Base-by-base conservation (phyloP, 331 rosid species). In the Rhamnella rubrinervis region DNA sequence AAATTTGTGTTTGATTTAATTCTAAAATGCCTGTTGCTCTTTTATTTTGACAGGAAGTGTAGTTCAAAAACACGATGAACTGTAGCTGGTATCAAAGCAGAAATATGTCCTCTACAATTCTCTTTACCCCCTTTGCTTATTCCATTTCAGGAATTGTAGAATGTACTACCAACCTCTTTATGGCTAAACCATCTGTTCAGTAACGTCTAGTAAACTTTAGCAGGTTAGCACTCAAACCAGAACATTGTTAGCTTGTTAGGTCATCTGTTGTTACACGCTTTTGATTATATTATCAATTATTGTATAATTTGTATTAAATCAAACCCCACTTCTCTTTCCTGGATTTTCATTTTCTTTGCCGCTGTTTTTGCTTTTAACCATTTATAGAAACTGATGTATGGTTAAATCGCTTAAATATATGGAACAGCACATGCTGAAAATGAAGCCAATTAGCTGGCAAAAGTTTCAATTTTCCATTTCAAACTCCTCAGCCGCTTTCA, bases 31-130 rank as follows among this genome's bases (percentile, higher is more conserved):
- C 4, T 26, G 5, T 46, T 55, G 60, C 68, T 61, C 68, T 26
- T 66, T 77, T 80, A 57, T 78, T 78, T 82, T 70, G 71, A 67
- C 92, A 83, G 98, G 77, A 68, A 71, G 55, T 26, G 57, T 12
- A 59, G 53, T 63, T 70, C 70, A 79, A 20, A 80, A 78, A 64
- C 98, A 93, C 57, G 93, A 93, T 55, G 96, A 93, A 74, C 63
- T 93, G 67, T 93, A 90, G 85, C 74, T 57, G 68, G 67, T 56
- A 55, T 71, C 68, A 19, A 59, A 59, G 68, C 66, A 55, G 64
- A 61, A 25, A 44, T 21, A 31, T 7, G 6, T 51, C n/a, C 39
- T 66, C 11, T 35, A 41, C 64, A 65, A 58, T 53, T 63, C 39
- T 70, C 63, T 70, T 51, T 23, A 16, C 61, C 39, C 44, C 58